These are phyloP conservation scores for Aristolochia californica DNA, from an alignment of 164 flowering plant species.

Conservation along the genomic window DNA sequence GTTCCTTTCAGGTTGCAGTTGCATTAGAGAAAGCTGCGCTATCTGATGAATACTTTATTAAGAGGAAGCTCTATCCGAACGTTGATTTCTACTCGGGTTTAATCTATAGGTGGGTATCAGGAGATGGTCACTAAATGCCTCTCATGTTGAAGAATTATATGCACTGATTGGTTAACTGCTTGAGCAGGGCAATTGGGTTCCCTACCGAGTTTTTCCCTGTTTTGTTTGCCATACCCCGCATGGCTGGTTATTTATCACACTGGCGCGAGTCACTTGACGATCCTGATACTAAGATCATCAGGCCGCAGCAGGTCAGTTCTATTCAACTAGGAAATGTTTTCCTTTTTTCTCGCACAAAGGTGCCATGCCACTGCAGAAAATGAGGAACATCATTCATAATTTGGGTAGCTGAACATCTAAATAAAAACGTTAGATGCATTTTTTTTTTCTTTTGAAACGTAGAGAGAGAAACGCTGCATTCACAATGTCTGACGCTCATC, in stretches of 20 bases:
- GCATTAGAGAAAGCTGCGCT: slow-evolving; percentile 98
- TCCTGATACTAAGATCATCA: slow-evolving; percentile 97
- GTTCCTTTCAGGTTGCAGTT: slow-evolving; percentile 68
- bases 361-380: too few species aligned
- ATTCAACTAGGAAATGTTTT: background rate
- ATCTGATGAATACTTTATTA: slow-evolving; percentile 87
- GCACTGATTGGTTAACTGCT: background rate
- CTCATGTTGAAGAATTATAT: background rate
- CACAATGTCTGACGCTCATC: too few species aligned
- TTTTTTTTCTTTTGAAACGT: too few species aligned
- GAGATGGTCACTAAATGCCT: background rate
- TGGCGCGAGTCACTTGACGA: slow-evolving; percentile 98
- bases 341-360: too few species aligned
- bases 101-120: slow-evolving; percentile 59
- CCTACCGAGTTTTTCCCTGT: slow-evolving; percentile 96
- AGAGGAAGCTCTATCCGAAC: slow-evolving; percentile 94
- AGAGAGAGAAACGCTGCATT: too few species aligned
- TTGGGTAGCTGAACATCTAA: too few species aligned
- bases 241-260: slow-evolving; percentile 95
- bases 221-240: slow-evolving; percentile 92
- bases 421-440: too few species aligned
- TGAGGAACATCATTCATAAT: too few species aligned
- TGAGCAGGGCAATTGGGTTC: slow-evolving; percentile 91
- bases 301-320: slow-evolving; percentile 79
- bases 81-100: slow-evolving; percentile 99